A percentile compares a stretch with the other conserved stretches of the same genome.
Evolutionary conservation across 768 basidiomycete species (phyloP).

Genomic region (Kwoniella dendrophila): DNA sequence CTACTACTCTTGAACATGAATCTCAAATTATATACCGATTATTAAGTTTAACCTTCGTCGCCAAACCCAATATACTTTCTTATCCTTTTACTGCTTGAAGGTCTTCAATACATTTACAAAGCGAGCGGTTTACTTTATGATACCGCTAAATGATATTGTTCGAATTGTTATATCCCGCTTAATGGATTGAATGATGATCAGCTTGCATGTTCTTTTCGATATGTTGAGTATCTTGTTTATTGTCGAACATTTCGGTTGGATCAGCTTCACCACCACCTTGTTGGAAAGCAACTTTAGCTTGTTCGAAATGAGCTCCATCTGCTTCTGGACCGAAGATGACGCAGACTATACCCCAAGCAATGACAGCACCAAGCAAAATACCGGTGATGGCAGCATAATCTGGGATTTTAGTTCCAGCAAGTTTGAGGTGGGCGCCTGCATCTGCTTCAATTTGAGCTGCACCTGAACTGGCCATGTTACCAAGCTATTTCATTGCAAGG

Average conservation of each 20-base stretch:
- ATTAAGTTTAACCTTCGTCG: too few species aligned
- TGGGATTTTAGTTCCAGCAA: constrained; percentile 59
- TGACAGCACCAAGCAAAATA: constrained; percentile 81
- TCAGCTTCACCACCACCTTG: constrained; percentile 63
- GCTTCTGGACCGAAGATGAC: constrained; percentile 80
- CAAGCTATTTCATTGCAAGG: too few species aligned
- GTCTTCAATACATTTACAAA: too few species aligned
- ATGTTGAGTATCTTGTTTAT: constrained; percentile 23
- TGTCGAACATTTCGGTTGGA: constrained; percentile 49
- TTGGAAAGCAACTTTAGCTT: constrained; percentile 76
- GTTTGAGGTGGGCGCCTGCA: constrained; percentile 65
- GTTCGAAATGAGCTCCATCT: constrained; percentile 80
- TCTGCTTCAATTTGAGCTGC: constrained; percentile 77
- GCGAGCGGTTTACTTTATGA: too few species aligned
- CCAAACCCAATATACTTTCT: too few species aligned
- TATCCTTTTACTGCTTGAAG: too few species aligned
- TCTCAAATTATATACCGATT: too few species aligned
- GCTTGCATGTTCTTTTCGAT: constrained; percentile 22
- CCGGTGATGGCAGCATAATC: constrained; percentile 74
- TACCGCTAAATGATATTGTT: too few species aligned
- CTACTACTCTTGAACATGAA: too few species aligned
- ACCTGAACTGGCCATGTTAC: constrained; percentile 67
- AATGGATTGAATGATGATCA: background rate
- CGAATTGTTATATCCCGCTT: too few species aligned
- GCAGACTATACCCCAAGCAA: constrained; percentile 74